A percentile compares a stretch with the other conserved stretches of the same genome.
Conservation (phyloP, 345 rosid genomes). For the Psidium guajava region DNA sequence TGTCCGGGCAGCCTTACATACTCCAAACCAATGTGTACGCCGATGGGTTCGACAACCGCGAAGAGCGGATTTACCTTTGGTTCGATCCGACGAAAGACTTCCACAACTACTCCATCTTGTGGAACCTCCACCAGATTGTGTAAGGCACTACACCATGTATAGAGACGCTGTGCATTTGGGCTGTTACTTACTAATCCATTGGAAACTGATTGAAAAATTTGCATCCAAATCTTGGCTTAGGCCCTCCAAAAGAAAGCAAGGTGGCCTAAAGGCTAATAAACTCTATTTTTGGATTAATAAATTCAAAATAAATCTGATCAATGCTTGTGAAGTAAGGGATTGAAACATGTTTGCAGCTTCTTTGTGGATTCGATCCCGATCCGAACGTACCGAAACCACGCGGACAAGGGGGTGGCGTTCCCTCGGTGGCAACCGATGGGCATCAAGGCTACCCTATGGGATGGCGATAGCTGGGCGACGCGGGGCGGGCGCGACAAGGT, state of each 20-base stretch:
- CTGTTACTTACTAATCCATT: background rate
- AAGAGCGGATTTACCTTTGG: constrained; percentile 80
- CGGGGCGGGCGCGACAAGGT: constrained; percentile 64
- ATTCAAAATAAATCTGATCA: background rate
- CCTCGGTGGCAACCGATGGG: constrained; percentile 77
- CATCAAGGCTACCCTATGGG: constrained; percentile 58
- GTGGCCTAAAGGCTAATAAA: too few relatives aligned
- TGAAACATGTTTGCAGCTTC: constrained; percentile 32
- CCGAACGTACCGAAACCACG: constrained; percentile 64
- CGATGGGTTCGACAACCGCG: constrained; percentile 59
- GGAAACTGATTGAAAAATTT: background rate
- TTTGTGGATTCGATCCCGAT: constrained; percentile 70
- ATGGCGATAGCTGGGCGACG: constrained; percentile 89
- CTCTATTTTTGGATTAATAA: too few relatives aligned
- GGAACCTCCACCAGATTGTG: constrained; percentile 90
- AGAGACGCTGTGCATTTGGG: background rate
- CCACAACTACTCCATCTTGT: constrained; percentile 65
- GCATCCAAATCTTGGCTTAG: too few relatives aligned
- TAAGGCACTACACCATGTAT: constrained; percentile 14
- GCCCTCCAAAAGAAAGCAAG: too few relatives aligned
- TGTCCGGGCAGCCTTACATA: constrained; percentile 59
- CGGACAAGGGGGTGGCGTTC: constrained; percentile 58
- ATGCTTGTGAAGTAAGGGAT: background rate
- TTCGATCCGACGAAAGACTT: constrained; percentile 72
- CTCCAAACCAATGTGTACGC: constrained; percentile 72